Conservation (phyloP, 2,329 filamentous ascomycete species). For the Sarocladium kiliense region DNA sequence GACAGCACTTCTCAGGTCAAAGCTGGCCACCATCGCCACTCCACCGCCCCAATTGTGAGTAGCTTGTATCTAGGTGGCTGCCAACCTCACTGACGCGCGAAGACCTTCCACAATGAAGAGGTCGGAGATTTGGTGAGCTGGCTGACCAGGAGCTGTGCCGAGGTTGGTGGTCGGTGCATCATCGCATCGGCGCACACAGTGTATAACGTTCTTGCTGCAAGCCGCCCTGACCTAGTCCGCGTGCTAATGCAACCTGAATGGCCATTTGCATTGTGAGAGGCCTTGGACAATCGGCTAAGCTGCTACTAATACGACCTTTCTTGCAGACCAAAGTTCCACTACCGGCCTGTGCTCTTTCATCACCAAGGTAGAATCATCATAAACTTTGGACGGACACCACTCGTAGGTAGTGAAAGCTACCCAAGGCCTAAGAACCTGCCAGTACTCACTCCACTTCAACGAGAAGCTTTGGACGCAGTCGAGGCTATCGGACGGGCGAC, state of each 20-base stretch:
- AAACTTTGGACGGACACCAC: slow-evolving; percentile 53
- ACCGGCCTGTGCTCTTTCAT: slow-evolving; percentile 51
- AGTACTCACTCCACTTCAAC: slow-evolving; percentile 40
- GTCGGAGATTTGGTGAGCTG: slow-evolving; percentile 62
- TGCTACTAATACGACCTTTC: slow-evolving; percentile 19
- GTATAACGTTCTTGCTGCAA: slow-evolving; percentile 62
- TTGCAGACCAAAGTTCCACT: slow-evolving; percentile 49
- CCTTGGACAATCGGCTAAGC: not conserved
- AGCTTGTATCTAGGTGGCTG: slow-evolving; percentile 7
- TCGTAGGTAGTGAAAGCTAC: slow-evolving; percentile 48
- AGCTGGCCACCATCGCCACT: slow-evolving; percentile 52
- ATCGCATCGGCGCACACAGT: slow-evolving; percentile 61
- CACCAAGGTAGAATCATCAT: slow-evolving; percentile 46
- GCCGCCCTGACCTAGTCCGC: slow-evolving; percentile 59
- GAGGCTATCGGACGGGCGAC: slow-evolving; percentile 50
- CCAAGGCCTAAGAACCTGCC: slow-evolving; percentile 48
- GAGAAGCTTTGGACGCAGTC: slow-evolving; percentile 52
- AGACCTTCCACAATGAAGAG: slow-evolving; percentile 69
- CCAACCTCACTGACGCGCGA: slow-evolving; percentile 25
- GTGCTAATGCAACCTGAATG: slow-evolving; percentile 58
- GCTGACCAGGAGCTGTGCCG: slow-evolving; percentile 56
- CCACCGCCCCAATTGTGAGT: slow-evolving; percentile 50
- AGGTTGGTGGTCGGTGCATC: slow-evolving; percentile 59
- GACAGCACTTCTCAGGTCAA: slow-evolving; percentile 45
- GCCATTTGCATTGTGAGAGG: slow-evolving; percentile 58